phyloP scores from a whole-genome alignment of 192 early-diverging fungal genomes.

The Gorgonomyces haynaldii region DNA sequence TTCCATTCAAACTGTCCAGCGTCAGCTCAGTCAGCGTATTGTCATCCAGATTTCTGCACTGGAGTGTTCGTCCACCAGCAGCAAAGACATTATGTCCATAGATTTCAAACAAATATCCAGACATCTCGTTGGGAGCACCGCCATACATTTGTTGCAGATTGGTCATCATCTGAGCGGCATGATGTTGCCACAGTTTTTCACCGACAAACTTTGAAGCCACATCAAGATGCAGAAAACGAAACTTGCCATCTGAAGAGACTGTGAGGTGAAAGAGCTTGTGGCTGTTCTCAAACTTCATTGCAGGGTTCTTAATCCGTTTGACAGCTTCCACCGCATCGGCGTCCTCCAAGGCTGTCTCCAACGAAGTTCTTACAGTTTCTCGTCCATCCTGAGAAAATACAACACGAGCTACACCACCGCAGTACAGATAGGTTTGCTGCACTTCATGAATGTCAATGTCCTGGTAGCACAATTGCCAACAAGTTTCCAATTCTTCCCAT shows the following conservation, averaged over 20 bases:
- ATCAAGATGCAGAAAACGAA: slow-evolving; percentile 8
- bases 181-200: slow-evolving; percentile 15
- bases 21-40: slow-evolving; percentile 5
- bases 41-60: slow-evolving; percentile 10
- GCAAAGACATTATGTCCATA: slow-evolving; percentile 16
- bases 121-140: slow-evolving; percentile 12
- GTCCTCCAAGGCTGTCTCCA: slow-evolving; percentile 9
- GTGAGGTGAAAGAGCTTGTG: slow-evolving; percentile 9
- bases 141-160: slow-evolving; percentile 15
- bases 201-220: slow-evolving; percentile 16
- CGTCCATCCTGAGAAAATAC: slow-evolving; percentile 9
- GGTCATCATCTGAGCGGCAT: slow-evolving; percentile 15
- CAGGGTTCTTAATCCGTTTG: slow-evolving; percentile 1
- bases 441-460: not conserved
- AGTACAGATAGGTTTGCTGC: slow-evolving; percentile 9
- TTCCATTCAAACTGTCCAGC: slow-evolving; percentile 1
- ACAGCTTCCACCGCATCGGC: slow-evolving; percentile 8
- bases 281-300: not conserved
- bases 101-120: slow-evolving; percentile 15
- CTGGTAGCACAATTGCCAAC: slow-evolving; percentile 7
- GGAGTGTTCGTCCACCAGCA: slow-evolving; percentile 16
- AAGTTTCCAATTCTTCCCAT: slow-evolving; percentile 9
- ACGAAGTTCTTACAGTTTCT: not conserved
- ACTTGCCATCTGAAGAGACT: slow-evolving; percentile 2
- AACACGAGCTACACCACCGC: slow-evolving; percentile 16